phyloP scores from a whole-genome alignment of 2,329 filamentous ascomycete species.

The Stemphylium vesicarium region DNA sequence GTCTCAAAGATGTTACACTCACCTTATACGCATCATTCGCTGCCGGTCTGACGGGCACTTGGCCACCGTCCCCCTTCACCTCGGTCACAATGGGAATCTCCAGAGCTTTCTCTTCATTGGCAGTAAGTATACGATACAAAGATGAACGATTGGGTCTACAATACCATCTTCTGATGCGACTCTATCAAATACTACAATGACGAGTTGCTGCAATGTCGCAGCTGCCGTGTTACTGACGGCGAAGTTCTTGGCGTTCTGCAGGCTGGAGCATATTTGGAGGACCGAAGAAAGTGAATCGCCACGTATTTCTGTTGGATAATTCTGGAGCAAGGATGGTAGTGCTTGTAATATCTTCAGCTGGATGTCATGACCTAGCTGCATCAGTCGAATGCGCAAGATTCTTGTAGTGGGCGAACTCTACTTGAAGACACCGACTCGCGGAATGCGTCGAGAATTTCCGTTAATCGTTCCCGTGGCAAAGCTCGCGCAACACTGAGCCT shows the following conservation, averaged over 20 bases:
- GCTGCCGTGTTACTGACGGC: conserved; percentile 96
- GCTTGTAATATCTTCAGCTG: conserved; percentile 96
- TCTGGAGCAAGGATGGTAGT: conserved; percentile 85
- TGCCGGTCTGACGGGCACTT: conserved; percentile 72
- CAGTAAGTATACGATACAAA: conserved; percentile 16
- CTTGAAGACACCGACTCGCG: conserved; percentile 77
- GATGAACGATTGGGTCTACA: neutral
- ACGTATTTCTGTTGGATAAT: conserved; percentile 81
- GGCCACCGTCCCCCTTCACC: conserved; percentile 69
- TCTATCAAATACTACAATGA: conserved; percentile 92
- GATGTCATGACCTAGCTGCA: conserved; percentile 72
- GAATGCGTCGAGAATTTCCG: conserved; percentile 86
- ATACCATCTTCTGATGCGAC: conserved; percentile 80
- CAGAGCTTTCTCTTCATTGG: conserved; percentile 43
- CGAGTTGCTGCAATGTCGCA: conserved; percentile 92
- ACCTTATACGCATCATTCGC: conserved; percentile 85
- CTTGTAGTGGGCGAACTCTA: conserved; percentile 50
- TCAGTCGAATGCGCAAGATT: conserved; percentile 17
- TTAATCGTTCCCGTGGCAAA: conserved; percentile 77
- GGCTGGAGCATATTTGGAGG: conserved; percentile 87
- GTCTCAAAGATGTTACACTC: neutral
- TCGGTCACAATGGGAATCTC: conserved; percentile 68
- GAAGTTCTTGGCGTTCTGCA: conserved; percentile 89
- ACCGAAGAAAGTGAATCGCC: conserved; percentile 81
- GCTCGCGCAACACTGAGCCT: conserved; percentile 83